A percentile compares a stretch with the other conserved stretches of the same genome.
Evolutionary conservation across 148 eudicot genomes (phyloP).

Genomic region (Polygonum aviculare): DNA sequence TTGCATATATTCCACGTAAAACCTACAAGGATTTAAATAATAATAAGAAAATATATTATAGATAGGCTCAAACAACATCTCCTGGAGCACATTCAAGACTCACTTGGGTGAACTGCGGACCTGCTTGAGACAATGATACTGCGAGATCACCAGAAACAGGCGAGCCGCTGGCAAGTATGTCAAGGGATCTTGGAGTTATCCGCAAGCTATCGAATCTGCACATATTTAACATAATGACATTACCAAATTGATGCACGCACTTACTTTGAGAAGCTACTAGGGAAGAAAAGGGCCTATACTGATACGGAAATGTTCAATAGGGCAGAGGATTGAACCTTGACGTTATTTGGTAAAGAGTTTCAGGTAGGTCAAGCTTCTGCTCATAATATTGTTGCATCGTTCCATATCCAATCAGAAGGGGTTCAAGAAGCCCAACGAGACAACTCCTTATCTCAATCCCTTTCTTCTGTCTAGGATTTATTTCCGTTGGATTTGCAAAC

Average conservation of each 20-base stretch:
- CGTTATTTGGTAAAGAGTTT: conserved; percentile 83
- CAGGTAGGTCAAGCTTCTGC: conserved; percentile 94
- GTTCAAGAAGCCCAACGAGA: conserved; percentile 98
- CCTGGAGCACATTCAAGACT: conserved; percentile 13
- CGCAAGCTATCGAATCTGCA: conserved; percentile 95
- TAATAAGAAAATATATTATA: conserved; percentile 1
- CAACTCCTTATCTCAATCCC: conserved; percentile 75
- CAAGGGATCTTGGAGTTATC: conserved; percentile 93
- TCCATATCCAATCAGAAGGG: conserved; percentile 89
- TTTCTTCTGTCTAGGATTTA: conserved; percentile 88
- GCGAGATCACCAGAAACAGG: conserved; percentile 99
- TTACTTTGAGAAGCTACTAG: background rate
- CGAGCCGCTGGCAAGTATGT: conserved; percentile 84
- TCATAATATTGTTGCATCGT: conserved; percentile 95
- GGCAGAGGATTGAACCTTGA: conserved; percentile 52
- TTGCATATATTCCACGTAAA: conserved; percentile 84
- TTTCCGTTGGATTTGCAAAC: conserved; percentile 81
- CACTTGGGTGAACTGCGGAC: conserved; percentile 99
- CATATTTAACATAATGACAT: background rate
- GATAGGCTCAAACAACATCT: background rate
- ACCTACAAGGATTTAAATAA: conserved; percentile 32
- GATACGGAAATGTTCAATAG: background rate
- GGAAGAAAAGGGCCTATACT: background rate
- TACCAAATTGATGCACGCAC: background rate
- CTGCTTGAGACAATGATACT: conserved; percentile 90